Evolutionary conservation across 139 green algal genomes (phyloP).

Genomic region (Tetraselmis chui): DNA sequence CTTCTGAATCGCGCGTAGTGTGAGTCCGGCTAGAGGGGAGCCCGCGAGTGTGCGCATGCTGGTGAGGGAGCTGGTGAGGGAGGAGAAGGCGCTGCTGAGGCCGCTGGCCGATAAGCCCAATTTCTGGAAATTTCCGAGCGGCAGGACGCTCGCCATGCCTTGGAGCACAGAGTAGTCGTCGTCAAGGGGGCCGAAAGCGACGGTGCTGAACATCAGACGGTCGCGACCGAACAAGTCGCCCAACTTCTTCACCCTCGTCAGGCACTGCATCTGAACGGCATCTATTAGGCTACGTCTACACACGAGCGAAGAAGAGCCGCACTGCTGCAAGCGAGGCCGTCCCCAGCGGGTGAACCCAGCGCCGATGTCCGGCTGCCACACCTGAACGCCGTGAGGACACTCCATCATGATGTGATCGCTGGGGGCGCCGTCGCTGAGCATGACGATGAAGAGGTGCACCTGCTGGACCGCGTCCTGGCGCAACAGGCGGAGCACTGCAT

Average conservation of each 20-base stretch:
- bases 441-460: conserved; percentile 18
- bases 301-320: background rate
- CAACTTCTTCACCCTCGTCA: conserved; percentile 11
- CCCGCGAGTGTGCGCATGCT: conserved; percentile 19
- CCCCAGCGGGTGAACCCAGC: background rate
- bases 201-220: conserved; percentile 21
- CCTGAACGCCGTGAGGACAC: background rate
- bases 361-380: background rate
- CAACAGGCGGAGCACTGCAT: conserved; percentile 6
- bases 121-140: conserved; percentile 29
- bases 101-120: conserved; percentile 21
- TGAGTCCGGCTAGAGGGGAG: background rate
- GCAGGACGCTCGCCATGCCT: conserved; percentile 23
- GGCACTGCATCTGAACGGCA: conserved; percentile 4
- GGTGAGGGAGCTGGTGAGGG: conserved; percentile 24
- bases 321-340: background rate
- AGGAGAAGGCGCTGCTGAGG: conserved; percentile 28
- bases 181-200: conserved; percentile 23
- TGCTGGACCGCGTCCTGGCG: background rate
- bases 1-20: conserved; percentile 1
- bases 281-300: background rate
- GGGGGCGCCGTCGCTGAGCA: conserved; percentile 31
- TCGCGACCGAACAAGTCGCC: conserved; percentile 26
- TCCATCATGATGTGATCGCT: conserved; percentile 16
- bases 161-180: conserved; percentile 29